Evolutionary conservation across 2,329 filamentous ascomycete genomes (phyloP).

Genomic region (Penicillium sp.): DNA sequence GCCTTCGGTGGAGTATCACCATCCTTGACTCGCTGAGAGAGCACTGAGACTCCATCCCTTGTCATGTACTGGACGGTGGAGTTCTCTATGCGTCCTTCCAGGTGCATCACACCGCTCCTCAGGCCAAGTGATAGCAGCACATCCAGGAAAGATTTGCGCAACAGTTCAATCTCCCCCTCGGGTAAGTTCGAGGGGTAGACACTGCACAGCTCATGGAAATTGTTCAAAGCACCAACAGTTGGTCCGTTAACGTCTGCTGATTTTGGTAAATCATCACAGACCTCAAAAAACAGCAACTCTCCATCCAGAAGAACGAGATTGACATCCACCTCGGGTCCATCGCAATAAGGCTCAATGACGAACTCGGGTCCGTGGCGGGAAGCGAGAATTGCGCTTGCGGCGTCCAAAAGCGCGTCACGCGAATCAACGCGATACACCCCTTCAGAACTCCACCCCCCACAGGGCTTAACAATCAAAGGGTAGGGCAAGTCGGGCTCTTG

Average conservation of each 20-base stretch:
- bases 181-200: not conserved
- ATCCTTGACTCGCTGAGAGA: no score
- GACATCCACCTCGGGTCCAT: not conserved
- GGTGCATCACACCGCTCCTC: not conserved
- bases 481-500: not conserved
- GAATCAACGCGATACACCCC: not conserved
- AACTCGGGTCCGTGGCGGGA: not conserved
- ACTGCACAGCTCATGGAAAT: not conserved
- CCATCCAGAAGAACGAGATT: not conserved
- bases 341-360: not conserved
- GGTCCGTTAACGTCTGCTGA: not conserved
- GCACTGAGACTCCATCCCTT: no score
- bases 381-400: not conserved
- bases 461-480: not conserved
- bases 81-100: not conserved
- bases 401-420: not conserved
- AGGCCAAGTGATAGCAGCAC: not conserved
- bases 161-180: no score
- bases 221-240: not conserved
- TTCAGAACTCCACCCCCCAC: not conserved
- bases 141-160: no score
- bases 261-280: not conserved
- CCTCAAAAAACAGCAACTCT: not conserved
- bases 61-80: not conserved
- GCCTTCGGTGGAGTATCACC: not conserved